Conservation (phyloP, 257 asterid genomes). For the Solanum okadae region DNA sequence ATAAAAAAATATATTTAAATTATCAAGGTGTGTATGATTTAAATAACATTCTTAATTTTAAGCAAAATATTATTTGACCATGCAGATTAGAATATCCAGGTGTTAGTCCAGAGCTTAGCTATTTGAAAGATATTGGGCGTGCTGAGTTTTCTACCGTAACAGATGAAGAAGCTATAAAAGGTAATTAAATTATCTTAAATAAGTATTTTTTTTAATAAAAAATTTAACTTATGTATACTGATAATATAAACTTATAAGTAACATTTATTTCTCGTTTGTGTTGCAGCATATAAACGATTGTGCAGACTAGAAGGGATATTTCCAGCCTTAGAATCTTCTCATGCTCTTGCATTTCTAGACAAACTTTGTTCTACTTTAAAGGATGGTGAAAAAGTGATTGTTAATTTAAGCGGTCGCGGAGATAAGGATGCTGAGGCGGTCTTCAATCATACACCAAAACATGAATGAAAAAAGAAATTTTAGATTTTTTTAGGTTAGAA, state of each 20-base stretch:
- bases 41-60: background rate
- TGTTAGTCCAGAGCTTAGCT: conserved; percentile 74
- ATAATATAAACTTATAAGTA: background rate
- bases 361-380: conserved; percentile 45
- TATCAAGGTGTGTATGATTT: background rate
- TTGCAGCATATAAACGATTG: conserved; percentile 43
- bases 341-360: conserved; percentile 61
- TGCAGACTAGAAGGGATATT: conserved; percentile 61
- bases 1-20: too few species aligned
- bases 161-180: conserved; percentile 64
- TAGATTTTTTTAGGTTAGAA: background rate
- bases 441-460: conserved; percentile 11
- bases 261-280: background rate
- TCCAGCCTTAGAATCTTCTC: conserved; percentile 71
- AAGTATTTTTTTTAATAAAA: background rate
- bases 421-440: conserved; percentile 56
- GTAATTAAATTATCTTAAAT: conserved; percentile 13
- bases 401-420: conserved; percentile 69
- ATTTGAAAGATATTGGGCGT: conserved; percentile 57
- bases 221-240: background rate
- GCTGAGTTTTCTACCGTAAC: conserved; percentile 48
- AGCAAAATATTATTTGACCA: background rate
- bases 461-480: background rate
- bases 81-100: conserved; percentile 70
- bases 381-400: conserved; percentile 53